Conservation (phyloP, 306 rosid genomes). For the Mimosa bimucronata region DNA sequence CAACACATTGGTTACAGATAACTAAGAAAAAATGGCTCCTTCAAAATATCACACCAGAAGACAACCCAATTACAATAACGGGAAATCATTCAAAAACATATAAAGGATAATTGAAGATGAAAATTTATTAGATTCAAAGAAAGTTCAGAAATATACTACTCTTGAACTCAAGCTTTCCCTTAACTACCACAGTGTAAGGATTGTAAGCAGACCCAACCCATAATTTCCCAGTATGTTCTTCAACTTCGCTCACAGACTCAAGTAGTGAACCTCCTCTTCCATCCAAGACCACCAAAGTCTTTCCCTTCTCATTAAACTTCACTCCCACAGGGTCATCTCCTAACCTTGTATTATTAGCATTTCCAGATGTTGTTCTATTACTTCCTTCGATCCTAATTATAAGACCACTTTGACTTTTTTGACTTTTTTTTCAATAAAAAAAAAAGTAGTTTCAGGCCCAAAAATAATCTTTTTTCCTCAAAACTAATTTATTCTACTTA, state of each 20-base stretch:
- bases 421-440: too few species aligned
- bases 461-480: too few species aligned
- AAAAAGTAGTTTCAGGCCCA: too few species aligned
- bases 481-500: too few species aligned
- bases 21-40: too few species aligned
- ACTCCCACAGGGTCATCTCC: constrained; percentile 45
- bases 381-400: too few species aligned
- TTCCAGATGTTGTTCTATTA: background rate
- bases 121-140: background rate
- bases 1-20: too few species aligned
- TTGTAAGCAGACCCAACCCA: constrained; percentile 49
- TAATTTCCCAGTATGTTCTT: constrained; percentile 43
- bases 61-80: too few species aligned
- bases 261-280: constrained; percentile 42
- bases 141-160: background rate
- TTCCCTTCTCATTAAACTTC: constrained; percentile 43
- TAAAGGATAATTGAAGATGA: background rate
- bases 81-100: too few species aligned
- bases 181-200: constrained; percentile 27
- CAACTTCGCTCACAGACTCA: constrained; percentile 52
- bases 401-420: too few species aligned
- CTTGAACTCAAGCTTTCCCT: background rate
- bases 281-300: constrained; percentile 39
- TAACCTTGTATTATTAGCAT: background rate
- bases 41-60: too few species aligned